phyloP scores from a whole-genome alignment of 768 basidiomycete species.

The Pilatotrama ljubarskyi region DNA sequence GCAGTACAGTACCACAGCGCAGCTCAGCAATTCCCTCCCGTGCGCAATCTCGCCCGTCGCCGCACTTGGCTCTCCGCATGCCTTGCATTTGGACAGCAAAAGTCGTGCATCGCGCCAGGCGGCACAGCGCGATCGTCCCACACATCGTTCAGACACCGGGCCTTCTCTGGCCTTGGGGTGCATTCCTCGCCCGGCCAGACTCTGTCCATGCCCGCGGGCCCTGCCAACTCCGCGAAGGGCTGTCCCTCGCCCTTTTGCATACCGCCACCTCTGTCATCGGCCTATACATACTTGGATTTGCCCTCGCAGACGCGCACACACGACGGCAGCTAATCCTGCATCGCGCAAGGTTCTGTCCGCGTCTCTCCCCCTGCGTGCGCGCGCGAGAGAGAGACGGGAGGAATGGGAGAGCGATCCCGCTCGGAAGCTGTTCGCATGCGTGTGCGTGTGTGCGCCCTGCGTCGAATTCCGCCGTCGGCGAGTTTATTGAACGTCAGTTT shows the following conservation, averaged over 20 bases:
- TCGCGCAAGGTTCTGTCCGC: not conserved
- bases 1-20: not conserved
- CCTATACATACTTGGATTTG: not conserved
- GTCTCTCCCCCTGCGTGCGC: not conserved
- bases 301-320: not conserved
- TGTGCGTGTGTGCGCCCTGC: not conserved
- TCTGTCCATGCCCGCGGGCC: not conserved
- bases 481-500: slow-evolving; percentile 13
- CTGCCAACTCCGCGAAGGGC: slow-evolving; percentile 7
- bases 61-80: slow-evolving; percentile 6
- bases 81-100: not conserved
- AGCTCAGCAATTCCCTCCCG: not conserved
- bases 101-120: not conserved
- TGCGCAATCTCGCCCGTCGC: not conserved
- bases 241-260: not conserved
- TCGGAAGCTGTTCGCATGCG: not conserved
- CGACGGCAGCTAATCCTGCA: slow-evolving; percentile 1
- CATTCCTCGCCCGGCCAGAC: slow-evolving; percentile 13
- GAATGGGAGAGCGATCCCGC: slow-evolving; percentile 3
- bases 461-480: not conserved
- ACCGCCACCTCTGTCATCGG: not conserved
- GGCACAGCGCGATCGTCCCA: slow-evolving; percentile 12
- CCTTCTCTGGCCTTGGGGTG: slow-evolving; percentile 16
- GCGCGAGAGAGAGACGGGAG: not conserved
- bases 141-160: slow-evolving; percentile 17